Percentiles rank a stretch among this genome's conserved stretches.
phyloP scores from a whole-genome alignment of 345 rosid genomes.

The Populus ilicifolia region DNA sequence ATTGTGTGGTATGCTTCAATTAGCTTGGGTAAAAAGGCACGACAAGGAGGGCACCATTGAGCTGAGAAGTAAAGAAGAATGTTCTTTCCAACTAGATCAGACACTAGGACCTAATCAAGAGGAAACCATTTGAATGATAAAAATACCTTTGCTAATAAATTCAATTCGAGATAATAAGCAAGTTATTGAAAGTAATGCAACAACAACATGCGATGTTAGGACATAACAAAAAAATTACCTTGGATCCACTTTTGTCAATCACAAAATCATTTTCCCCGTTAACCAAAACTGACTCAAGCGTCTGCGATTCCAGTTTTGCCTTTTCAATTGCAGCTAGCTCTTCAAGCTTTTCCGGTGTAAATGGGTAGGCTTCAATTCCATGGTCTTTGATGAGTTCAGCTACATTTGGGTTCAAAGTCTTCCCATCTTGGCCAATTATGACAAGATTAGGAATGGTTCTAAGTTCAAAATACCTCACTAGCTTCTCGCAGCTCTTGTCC shows the following conservation, averaged over 20 bases:
- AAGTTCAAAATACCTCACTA: constrained; percentile 54
- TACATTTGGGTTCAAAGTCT: constrained; percentile 49
- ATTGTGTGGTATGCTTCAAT: constrained; percentile 55
- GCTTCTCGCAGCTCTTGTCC: constrained; percentile 44
- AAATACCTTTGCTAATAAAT: too few relatives aligned
- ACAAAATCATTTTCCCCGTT: constrained; percentile 58
- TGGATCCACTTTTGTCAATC: constrained; percentile 44
- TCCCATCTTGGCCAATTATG: constrained; percentile 70
- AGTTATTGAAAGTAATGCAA: too few relatives aligned
- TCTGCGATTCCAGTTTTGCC: constrained; percentile 49
- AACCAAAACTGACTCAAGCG: constrained; percentile 56
- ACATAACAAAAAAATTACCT: constrained; percentile 31
- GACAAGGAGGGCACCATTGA: constrained; percentile 63
- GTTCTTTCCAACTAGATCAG: constrained; percentile 60
- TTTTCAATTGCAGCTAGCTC: constrained; percentile 48
- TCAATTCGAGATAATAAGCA: too few relatives aligned
- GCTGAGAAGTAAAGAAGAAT: constrained; percentile 72
- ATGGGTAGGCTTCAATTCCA: constrained; percentile 63
- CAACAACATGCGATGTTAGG: not conserved
- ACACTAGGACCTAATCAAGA: constrained; percentile 41
- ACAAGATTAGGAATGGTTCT: constrained; percentile 49
- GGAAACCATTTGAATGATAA: not conserved
- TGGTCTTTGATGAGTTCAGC: constrained; percentile 59
- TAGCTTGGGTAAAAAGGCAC: constrained; percentile 58
- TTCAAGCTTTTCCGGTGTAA: constrained; percentile 46